A percentile compares a stretch with the other conserved stretches of the same genome.
These are phyloP conservation scores for Baorangia bicolor DNA, from an alignment of 768 basidiomycete genomes.

Conservation along the genomic window DNA sequence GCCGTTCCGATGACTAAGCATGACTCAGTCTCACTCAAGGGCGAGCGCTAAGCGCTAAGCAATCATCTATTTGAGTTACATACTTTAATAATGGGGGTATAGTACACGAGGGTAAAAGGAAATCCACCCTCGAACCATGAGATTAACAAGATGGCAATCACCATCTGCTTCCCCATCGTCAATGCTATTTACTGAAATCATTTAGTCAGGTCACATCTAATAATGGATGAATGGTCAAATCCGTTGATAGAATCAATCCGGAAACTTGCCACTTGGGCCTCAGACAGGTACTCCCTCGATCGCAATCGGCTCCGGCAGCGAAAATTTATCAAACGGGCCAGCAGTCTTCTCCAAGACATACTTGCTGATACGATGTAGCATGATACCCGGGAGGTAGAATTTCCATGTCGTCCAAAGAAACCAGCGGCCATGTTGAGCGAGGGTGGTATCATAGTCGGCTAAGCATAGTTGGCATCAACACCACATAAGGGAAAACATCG, in stretches of 20 bases:
- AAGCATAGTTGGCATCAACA: slow-evolving; percentile 1
- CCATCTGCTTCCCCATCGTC: not conserved
- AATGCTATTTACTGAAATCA: not conserved
- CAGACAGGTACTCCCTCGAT: slow-evolving; percentile 18
- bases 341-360: slow-evolving; percentile 47
- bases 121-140: not conserved
- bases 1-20: slow-evolving; percentile 24
- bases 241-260: not conserved
- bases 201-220: slow-evolving; percentile 1
- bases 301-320: slow-evolving; percentile 24
- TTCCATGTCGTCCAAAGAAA: slow-evolving; percentile 72
- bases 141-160: not conserved
- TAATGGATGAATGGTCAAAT: not conserved
- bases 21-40: too few relatives aligned
- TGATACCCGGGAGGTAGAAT: slow-evolving; percentile 55
- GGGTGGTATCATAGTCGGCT: slow-evolving; percentile 70
- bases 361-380: slow-evolving; percentile 30
- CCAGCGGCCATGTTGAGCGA: slow-evolving; percentile 58
- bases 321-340: slow-evolving; percentile 50
- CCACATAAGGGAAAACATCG: not conserved
- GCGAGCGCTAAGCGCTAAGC: too few relatives aligned
- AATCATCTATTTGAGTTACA: not conserved
- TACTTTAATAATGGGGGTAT: not conserved
- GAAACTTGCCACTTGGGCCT: not conserved
- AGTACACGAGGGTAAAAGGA: not conserved